Conservation (phyloP, 2,329 filamentous ascomycete genomes). For the Boeremia lycopersici region DNA sequence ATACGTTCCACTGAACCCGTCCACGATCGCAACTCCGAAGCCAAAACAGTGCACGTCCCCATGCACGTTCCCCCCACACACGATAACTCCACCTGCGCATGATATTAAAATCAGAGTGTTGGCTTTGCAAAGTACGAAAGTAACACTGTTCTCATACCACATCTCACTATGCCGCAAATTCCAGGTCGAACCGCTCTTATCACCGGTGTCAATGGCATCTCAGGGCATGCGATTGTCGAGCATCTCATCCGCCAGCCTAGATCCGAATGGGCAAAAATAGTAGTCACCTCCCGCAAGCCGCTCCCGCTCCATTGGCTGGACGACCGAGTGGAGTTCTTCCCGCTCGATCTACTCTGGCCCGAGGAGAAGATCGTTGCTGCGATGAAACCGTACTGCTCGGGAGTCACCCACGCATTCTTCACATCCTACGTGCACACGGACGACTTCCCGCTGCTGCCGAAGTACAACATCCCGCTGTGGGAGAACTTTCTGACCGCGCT, state of each 20-base stretch:
- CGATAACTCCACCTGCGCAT: no score
- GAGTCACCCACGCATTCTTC: constrained; percentile 4
- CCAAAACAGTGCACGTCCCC: no score
- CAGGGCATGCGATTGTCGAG: constrained; percentile 1
- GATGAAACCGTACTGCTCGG: not conserved
- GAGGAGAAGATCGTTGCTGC: not conserved
- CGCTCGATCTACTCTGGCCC: not conserved
- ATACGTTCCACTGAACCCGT: no score
- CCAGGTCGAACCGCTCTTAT: not conserved
- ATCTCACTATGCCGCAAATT: not conserved
- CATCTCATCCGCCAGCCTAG: constrained; percentile 2
- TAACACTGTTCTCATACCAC: no score
- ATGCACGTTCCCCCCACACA: no score
- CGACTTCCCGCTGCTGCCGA: not conserved
- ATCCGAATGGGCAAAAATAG: constrained; percentile 1
- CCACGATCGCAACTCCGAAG: no score
- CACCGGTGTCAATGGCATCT: constrained; percentile 1
- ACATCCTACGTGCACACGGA: constrained; percentile 2
- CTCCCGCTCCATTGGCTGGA: not conserved
- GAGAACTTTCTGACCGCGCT: not conserved
- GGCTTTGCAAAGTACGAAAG: no score
- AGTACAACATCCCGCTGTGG: not conserved
- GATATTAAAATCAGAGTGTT: no score
- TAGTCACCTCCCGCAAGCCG: not conserved
- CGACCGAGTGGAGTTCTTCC: not conserved